Base-by-base conservation (phyloP, 2,329 filamentous ascomycete species). In the Chaetomium strumarium region DNA sequence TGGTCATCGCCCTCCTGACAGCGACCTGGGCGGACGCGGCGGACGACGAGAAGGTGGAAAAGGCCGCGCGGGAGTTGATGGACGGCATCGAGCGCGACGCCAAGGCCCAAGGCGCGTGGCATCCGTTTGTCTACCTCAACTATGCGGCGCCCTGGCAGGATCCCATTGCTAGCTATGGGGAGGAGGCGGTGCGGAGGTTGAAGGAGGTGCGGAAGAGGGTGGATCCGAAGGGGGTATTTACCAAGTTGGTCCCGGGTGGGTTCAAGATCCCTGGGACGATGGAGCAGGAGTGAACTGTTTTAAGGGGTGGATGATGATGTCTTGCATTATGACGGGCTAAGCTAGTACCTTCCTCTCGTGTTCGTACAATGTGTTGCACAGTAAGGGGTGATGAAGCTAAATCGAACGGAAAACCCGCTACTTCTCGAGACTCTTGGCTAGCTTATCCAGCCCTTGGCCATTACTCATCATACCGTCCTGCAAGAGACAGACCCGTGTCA, bases 181-280 rank as follows among this genome's bases (percentile, higher is more conserved):
- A 24, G 4, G 51, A 53, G 29, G 61, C 42, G 29, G 47, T 60
- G 24, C 16, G 41, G 17, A 31, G 45, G 20, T 29, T 63, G 19
- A 39, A 40, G 31, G 24, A 17, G n/a, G 43, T 60, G 7, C 43
- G 56, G 24, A 29, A 36, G 3, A 42, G 33, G 14, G 52, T 55
- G 10, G 61, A 63, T 56, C 62, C 58, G 1, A n/a, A 19, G 9
- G 53, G 50, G 11, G 42, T 63, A 14, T 63, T 63, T 45, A 47
- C 49, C 30, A 34, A 44, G 4, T 17, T 41, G 10, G 49, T 62
- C 4, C 57, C 57, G 10, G 55, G 61, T 4, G 58, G 50, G 52
- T 65, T 66, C 57, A 62, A 52, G 49, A 47, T 56, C 38, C 34
- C 34, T 8, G 34, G 34, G 14, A 4, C n/a, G 34, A 4, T 16